Conservation (phyloP, 2,329 filamentous ascomycete genomes). For the Penicillium sp. region DNA sequence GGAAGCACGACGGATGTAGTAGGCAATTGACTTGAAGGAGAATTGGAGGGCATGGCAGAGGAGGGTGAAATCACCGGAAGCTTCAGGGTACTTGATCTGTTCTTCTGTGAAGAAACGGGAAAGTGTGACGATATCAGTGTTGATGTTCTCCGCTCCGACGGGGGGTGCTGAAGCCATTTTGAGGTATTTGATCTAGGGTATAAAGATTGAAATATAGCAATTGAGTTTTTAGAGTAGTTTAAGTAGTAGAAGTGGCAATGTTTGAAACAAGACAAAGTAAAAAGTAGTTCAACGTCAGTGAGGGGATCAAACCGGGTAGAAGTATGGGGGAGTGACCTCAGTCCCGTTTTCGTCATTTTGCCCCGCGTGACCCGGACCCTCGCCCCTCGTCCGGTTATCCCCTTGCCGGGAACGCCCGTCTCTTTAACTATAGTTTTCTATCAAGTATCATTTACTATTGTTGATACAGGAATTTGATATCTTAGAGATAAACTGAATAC, state of each 20-base stretch:
- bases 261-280: conserved; percentile 1
- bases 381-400: conserved; percentile 16
- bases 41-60: conserved; percentile 98
- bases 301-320: conserved; percentile 19
- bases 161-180: conserved; percentile 48
- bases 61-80: conserved; percentile 98
- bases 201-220: conserved; percentile 2
- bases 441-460: background rate
- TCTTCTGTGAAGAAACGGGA: conserved; percentile 96
- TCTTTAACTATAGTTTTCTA: background rate
- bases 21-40: conserved; percentile 99
- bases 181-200: conserved; percentile 2
- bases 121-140: conserved; percentile 93
- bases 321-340: conserved; percentile 20
- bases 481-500: background rate
- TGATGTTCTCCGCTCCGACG: conserved; percentile 71
- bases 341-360: conserved; percentile 22
- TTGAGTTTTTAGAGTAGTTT: background rate
- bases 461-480: background rate
- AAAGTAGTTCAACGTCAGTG: conserved; percentile 17
- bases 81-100: conserved; percentile 87
- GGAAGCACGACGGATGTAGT: conserved; percentile 95
- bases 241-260: background rate
- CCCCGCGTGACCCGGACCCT: conserved; percentile 20
- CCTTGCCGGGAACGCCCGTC: conserved; percentile 13